Base-by-base conservation (phyloP, 306 rosid genomes). In the Lathyrus oleraceus region DNA sequence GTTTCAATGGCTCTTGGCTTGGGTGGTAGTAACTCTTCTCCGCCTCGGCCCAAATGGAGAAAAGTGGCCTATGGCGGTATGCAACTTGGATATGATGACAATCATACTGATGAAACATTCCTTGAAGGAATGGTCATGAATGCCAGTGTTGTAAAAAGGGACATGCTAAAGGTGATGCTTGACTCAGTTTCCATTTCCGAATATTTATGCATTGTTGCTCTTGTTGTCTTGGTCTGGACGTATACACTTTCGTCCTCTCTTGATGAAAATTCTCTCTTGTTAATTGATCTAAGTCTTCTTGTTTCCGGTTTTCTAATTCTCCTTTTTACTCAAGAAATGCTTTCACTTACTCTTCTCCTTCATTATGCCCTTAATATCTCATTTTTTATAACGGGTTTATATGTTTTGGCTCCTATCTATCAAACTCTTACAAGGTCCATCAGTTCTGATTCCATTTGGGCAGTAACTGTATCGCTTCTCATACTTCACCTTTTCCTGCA, bases 11-110 rank as follows among this genome's bases (percentile, higher is more conserved):
- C 76, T 82, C 35, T 14, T 65, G 45, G 38, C 42, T 53, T 59
- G 30, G 56, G 39, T 35, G 83, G 67, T 39, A 78, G 67, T 27
- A 68, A 56, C 76, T 82, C 77, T 7, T 75, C 83, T 21, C 72
- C 79, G 2, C 71, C 79, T 49, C 81, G 14, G 27, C 65, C 82
- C 43, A 88, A 71, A 80, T 93, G 98, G 97, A 82, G 87, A 82
- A 93, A 93, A 83, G 91, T 93, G 53, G 96, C 96, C 15, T 93
- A 90, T 44, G 98, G 98, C 30, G 97, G 98, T 61, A 93, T 90
- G 98, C 98, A 93, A 65, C 85, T 85, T 44, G 98, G 98, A 43
- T 93, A 83, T 70, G 88, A 84, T 74, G 98, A 90, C 73, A 93
- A 90, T 75, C 78, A 93, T 71, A 85, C 94, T 0, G 97, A 83